Conservation (phyloP, 2,329 filamentous ascomycete species). For the Pseudocercospora pini-densiflorae region DNA sequence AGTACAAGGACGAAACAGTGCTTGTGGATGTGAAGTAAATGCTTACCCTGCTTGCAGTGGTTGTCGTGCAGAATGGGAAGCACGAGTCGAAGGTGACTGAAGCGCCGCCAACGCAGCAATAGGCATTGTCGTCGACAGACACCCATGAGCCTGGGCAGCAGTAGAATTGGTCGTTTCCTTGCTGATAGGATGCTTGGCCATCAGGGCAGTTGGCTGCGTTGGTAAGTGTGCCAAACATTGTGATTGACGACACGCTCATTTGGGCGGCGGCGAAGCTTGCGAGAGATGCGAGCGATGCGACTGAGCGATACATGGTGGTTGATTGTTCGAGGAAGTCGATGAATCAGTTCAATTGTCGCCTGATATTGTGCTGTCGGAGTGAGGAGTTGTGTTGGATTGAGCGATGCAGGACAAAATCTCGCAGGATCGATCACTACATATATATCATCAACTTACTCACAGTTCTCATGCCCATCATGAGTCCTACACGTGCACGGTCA, state of each 20-base stretch:
- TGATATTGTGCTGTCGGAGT: background rate
- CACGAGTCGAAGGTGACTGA: background rate
- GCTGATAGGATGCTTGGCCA: background rate
- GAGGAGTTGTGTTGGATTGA: too few species aligned
- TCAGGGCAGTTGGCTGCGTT: background rate
- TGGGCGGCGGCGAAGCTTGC: background rate
- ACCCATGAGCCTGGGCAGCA: slow-evolving; percentile 1
- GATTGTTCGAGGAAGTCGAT: background rate
- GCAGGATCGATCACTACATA: background rate
- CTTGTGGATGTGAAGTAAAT: background rate
- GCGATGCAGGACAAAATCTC: too few species aligned
- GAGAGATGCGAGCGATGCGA: background rate
- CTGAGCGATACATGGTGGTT: background rate
- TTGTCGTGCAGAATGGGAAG: slow-evolving; percentile 4
- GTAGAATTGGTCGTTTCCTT: background rate
- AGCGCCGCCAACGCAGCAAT: slow-evolving; percentile 3
- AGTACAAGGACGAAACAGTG: background rate
- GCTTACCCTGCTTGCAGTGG: background rate
- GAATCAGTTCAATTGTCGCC: background rate
- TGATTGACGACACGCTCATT: background rate
- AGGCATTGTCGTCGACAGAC: background rate
- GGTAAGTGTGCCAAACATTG: background rate
- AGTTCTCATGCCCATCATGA: background rate
- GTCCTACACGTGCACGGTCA: background rate
- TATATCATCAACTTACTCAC: background rate